Conservation (phyloP, 1,284 basidiomycete genomes). For the Peniophora sp. region DNA sequence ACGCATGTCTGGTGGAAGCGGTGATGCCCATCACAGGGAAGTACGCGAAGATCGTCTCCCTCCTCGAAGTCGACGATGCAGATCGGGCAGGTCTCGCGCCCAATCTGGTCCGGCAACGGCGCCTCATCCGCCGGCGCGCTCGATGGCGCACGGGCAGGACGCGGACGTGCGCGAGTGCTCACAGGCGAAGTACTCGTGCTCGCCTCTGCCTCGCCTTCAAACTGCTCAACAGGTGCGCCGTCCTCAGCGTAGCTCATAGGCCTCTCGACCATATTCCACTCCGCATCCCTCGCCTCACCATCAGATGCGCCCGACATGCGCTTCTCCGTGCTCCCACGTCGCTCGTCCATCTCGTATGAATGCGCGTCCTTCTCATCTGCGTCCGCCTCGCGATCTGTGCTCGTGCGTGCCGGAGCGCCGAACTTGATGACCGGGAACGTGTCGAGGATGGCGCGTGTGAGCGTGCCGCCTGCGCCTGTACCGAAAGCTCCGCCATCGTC, state of each 20-base stretch:
- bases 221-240: too few relatives aligned
- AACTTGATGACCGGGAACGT: constrained; percentile 93
- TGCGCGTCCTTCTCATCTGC: constrained; percentile 8
- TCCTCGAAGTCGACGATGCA: constrained; percentile 91
- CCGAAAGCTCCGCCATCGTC: constrained; percentile 34
- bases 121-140: constrained; percentile 21
- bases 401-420: constrained; percentile 4
- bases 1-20: constrained; percentile 81
- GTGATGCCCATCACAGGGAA: constrained; percentile 87
- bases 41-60: constrained; percentile 81
- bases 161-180: background rate
- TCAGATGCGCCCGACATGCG: too few relatives aligned
- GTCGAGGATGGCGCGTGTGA: constrained; percentile 86
- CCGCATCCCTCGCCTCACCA: too few relatives aligned
- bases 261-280: too few relatives aligned
- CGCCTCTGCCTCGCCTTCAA: background rate
- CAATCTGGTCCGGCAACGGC: constrained; percentile 57
- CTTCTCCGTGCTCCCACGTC: too few relatives aligned
- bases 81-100: constrained; percentile 85
- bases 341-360: constrained; percentile 15
- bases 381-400: constrained; percentile 3
- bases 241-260: too few relatives aligned
- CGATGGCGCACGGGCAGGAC: background rate
- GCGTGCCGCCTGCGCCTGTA: constrained; percentile 71
- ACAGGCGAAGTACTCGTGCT: too few relatives aligned